phyloP scores from a whole-genome alignment of 2,329 filamentous ascomycete genomes.

The Stagonosporopsis cucurbitacearum region DNA sequence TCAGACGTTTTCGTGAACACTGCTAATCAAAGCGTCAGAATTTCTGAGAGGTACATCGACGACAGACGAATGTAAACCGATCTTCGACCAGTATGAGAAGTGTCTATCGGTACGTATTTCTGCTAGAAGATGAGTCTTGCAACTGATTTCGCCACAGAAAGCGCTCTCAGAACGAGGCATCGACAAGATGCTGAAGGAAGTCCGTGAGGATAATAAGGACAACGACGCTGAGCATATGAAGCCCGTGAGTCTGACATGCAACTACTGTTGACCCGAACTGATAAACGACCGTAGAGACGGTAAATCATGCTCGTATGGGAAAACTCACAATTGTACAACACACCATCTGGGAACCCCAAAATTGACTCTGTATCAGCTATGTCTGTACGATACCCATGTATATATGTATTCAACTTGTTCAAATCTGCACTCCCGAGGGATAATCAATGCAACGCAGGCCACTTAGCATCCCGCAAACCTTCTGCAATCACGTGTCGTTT shows the following conservation, averaged over 20 bases:
- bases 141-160: constrained; percentile 61
- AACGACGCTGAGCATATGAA: constrained; percentile 75
- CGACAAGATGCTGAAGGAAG: constrained; percentile 90
- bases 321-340: not conserved
- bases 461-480: not conserved
- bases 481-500: not conserved
- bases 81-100: constrained; percentile 88
- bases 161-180: constrained; percentile 89
- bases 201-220: constrained; percentile 85
- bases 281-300: not conserved
- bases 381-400: constrained; percentile 5
- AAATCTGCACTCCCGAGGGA: not conserved
- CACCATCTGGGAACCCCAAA: not conserved
- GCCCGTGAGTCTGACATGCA: constrained; percentile 29
- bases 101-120: constrained; percentile 76
- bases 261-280: not conserved
- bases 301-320: not conserved
- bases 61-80: constrained; percentile 81
- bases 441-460: not conserved
- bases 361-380: not conserved
- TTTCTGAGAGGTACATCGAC: constrained; percentile 86
- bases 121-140: too few species aligned
- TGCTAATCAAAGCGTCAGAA: constrained; percentile 56
- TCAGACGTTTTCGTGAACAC: not conserved
- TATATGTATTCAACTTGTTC: not conserved